Conservation (phyloP, 768 basidiomycete genomes). For the Amanita phalloides region DNA sequence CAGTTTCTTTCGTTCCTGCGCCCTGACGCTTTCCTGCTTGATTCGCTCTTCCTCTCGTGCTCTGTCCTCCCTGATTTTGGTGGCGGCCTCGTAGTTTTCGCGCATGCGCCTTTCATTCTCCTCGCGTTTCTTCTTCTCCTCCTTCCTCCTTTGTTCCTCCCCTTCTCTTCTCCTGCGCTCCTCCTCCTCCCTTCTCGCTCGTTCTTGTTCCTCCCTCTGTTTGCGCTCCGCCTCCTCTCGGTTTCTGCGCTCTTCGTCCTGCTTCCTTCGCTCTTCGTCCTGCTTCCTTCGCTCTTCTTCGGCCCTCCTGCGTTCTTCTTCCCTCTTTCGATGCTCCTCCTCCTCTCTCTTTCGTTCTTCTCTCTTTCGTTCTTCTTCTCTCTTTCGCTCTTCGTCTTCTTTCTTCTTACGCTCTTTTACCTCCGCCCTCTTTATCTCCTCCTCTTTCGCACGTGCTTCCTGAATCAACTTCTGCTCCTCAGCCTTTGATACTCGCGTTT, state of each 20-base stretch:
- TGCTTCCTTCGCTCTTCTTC: not conserved
- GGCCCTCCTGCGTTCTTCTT: not conserved
- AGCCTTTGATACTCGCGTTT: not conserved
- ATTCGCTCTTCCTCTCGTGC: conserved; percentile 3
- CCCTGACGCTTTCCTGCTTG: not conserved
- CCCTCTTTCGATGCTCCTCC: not conserved
- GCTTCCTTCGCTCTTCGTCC: not conserved
- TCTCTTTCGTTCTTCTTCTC: not conserved
- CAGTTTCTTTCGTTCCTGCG: conserved; percentile 2
- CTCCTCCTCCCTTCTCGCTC: not conserved
- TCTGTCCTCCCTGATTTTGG: conserved; percentile 2
- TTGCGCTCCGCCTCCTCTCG: not conserved
- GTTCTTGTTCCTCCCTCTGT: not conserved
- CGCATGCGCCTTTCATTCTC: not conserved
- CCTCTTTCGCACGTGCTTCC: not conserved
- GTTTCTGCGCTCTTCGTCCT: not conserved
- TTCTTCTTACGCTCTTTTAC: not conserved
- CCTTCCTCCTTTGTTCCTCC: not conserved
- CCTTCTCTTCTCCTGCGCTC: not conserved
- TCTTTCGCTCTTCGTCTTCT: not conserved
- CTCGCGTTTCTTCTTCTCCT: not conserved
- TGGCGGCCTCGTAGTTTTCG: conserved; percentile 2
- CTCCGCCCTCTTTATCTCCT: not conserved
- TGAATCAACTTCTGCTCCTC: not conserved
- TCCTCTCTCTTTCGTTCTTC: not conserved